Conservation (phyloP, 2,329 filamentous ascomycete species). For the Fusarium anthophilum region DNA sequence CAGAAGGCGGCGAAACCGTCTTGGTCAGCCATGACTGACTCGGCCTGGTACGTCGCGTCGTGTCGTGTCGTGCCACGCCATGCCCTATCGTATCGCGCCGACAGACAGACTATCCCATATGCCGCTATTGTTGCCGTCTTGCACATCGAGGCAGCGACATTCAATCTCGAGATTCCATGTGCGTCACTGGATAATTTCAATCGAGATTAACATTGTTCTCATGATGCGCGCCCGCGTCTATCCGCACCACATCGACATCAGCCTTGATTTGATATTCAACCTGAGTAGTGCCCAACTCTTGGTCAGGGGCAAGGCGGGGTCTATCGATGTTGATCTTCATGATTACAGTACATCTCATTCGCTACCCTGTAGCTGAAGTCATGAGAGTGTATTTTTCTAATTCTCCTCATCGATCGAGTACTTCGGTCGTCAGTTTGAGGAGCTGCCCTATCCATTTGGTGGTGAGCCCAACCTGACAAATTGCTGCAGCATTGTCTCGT, state of each 20-base stretch:
- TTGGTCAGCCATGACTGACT: conserved; percentile 29
- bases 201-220: conserved; percentile 11
- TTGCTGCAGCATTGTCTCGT: background rate
- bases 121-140: conserved; percentile 14
- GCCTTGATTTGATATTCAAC: conserved; percentile 13
- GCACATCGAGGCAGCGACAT: conserved; percentile 11
- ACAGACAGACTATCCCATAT: conserved; percentile 19
- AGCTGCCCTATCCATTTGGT: background rate
- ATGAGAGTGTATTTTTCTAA: background rate
- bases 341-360: background rate
- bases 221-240: conserved; percentile 1
- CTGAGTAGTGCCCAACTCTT: conserved; percentile 14
- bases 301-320: conserved; percentile 24
- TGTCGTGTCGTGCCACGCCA: conserved; percentile 7
- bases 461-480: background rate
- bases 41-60: conserved; percentile 14
- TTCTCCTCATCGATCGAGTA: background rate
- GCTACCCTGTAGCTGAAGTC: conserved; percentile 25
- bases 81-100: conserved; percentile 4
- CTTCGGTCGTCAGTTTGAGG: background rate
- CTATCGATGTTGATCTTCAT: conserved; percentile 16
- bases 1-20: conserved; percentile 24
- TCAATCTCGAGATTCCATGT: conserved; percentile 15
- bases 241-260: conserved; percentile 7
- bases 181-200: conserved; percentile 33